Conservation (phyloP, 2,329 filamentous ascomycete species). For the Ceratocystis cubensis region DNA sequence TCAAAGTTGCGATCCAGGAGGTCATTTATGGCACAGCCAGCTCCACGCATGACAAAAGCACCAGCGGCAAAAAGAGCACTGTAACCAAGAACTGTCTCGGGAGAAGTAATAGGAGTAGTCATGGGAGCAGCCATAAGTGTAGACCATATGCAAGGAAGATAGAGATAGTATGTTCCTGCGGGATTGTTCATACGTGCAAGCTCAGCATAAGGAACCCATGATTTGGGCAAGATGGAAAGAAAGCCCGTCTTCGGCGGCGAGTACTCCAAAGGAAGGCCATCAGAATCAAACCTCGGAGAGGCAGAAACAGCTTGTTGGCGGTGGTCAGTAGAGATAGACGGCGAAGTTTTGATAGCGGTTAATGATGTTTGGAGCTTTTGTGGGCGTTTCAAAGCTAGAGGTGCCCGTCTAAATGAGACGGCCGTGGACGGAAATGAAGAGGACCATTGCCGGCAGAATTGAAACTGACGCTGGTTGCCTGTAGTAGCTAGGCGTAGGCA, state of each 20-base stretch:
- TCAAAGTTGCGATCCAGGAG: slow-evolving; percentile 83
- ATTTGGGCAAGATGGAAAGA: slow-evolving; percentile 53
- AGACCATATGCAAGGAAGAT: slow-evolving; percentile 74
- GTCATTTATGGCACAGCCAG: slow-evolving; percentile 82
- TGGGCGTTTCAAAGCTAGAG: slow-evolving; percentile 1
- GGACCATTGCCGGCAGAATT: slow-evolving; percentile 11
- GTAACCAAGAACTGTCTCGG: slow-evolving; percentile 50
- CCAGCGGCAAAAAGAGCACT: slow-evolving; percentile 60
- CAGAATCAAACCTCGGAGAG: slow-evolving; percentile 6
- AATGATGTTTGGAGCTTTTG: neutral
- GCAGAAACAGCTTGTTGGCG: neutral
- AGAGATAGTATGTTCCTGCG: slow-evolving; percentile 70
- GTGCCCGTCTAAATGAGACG: neutral
- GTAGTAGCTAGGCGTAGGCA: neutral
- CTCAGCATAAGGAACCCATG: slow-evolving; percentile 70
- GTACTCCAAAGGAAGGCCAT: slow-evolving; percentile 35
- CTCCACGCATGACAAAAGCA: slow-evolving; percentile 73
- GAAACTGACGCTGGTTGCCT: neutral
- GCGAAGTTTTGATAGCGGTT: neutral
- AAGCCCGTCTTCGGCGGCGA: slow-evolving; percentile 58
- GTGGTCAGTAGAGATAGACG: neutral
- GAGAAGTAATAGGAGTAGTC: slow-evolving; percentile 45
- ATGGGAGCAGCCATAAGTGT: slow-evolving; percentile 68
- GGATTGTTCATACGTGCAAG: slow-evolving; percentile 72
- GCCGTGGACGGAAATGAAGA: neutral